Evolutionary conservation across 345 rosid genomes (phyloP), one percentile per base, ranked within the genome.

Genomic region (Eucalyptus pumila): DNA sequence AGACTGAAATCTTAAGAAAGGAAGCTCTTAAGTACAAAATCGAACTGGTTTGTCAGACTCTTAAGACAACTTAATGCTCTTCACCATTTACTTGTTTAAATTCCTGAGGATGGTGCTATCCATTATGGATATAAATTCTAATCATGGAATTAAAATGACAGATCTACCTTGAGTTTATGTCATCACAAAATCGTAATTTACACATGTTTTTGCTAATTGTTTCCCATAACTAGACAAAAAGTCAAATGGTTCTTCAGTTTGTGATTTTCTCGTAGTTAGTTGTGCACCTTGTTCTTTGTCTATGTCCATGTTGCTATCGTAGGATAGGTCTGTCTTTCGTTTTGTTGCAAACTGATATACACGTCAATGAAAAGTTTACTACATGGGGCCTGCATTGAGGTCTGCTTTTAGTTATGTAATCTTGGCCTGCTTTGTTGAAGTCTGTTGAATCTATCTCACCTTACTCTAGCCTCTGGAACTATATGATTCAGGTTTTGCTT

Each of bases 1-100:
- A 98, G 93, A 95, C 99, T 65, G 96, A 95, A 89, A 85, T 91
- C 90, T 89, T 98, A 91, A 94, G 97, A 86, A 93, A 87, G 50
- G 99, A 94, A 95, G 97, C 99, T 89, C 65, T 87, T 32, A 95
- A 95, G 93, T 90, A 95, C 72, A 92, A 94, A 44, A 96, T 98
- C 90, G 99, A 98, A 91, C 90, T 98, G 94, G 99, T 96, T 80
- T 47, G 93, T 86, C 52, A 83, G 87, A 45, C 16, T 87, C 83
- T 40, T 76, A 76, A 76, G 47, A 37, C 27, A 76, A 19, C 45
- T 76, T 76, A 76, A 76, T 24, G 4, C 7, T 76, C 83, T 76
- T 76, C 15, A 76, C 45, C 30, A 76, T 40, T 37, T 72, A 72
- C 45, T 21, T 76, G 45, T 37, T 40, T 76, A 76, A 40, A 37